Evolutionary conservation across 306 rosid species (phyloP).

Genomic region (Leucaena leucocephala): DNA sequence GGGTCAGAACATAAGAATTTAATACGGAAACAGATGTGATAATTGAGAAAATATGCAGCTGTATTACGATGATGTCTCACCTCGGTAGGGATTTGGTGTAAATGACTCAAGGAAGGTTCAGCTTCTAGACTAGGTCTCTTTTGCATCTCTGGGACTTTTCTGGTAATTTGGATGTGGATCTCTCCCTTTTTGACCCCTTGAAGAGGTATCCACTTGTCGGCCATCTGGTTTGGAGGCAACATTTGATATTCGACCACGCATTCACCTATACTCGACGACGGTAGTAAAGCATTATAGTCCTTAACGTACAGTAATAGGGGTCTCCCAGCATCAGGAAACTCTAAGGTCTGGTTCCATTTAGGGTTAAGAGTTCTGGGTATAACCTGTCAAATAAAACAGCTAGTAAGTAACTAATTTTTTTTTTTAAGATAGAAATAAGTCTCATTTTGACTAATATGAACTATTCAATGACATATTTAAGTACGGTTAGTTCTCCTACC

Average conservation of each 20-base stretch:
- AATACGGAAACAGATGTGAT: neutral
- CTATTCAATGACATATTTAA: no score
- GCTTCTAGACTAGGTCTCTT: conserved; percentile 65
- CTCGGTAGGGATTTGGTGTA: conserved; percentile 74
- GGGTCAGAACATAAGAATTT: conserved; percentile 23
- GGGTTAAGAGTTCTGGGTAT: conserved; percentile 82
- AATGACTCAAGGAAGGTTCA: conserved; percentile 67
- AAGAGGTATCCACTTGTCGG: conserved; percentile 98
- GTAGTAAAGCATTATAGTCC: conserved; percentile 82
- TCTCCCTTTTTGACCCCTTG: conserved; percentile 91
- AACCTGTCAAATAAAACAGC: conserved; percentile 54
- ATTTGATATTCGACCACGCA: conserved; percentile 89
- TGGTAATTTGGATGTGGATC: conserved; percentile 81
- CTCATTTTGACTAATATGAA: no score
- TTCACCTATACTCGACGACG: conserved; percentile 78
- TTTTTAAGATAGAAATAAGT: no score
- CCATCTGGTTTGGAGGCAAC: conserved; percentile 75
- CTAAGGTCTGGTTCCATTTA: conserved; percentile 91
- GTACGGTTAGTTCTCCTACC: no score
- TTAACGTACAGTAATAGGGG: conserved; percentile 76
- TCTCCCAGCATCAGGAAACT: conserved; percentile 86
- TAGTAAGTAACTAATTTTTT: conserved; percentile 16
- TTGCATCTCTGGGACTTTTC: conserved; percentile 76
- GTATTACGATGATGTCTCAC: conserved; percentile 30
- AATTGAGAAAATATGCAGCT: neutral